Evolutionary conservation across 2,329 filamentous ascomycete species (phyloP), one percentile per base, ranked within the genome.

Genomic region (Metarhizium robertsii): DNA sequence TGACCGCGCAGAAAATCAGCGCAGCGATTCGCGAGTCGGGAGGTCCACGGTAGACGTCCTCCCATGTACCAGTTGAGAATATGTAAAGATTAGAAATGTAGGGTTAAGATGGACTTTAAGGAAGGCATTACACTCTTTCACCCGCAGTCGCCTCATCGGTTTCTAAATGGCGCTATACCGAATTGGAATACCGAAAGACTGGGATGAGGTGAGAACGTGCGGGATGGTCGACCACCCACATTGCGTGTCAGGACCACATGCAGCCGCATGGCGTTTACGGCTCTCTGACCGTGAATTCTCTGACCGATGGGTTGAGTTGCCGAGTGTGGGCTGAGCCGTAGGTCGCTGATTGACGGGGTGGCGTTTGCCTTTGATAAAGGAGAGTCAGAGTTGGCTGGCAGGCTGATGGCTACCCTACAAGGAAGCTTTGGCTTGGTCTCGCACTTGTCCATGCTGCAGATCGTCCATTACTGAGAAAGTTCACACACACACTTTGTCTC

Each of bases 131-230:
- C 42, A 45, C 18, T 6, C 42, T 45, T 20, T 20, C 16, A 45
- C 42, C n/a, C 42, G 45, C 45, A 29, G 45, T 30, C 47, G 55
- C 47, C 55, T 56, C 48, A 47, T 29, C 11, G 51, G 18, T 40
- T 52, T 48, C 6, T 18, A 6, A 43, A 6, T 18, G n/a, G 48
- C 56, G 55, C 57, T 58, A 57, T 42, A 4, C 57, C 57, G 29
- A 34, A 57, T 53, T 32, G 29, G 55, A 55, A 55, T 42, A 58
- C 57, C 57, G 55, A 57, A 53, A 20, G 46, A 53, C 50, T 30
- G 47, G 55, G 46, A 42, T 50, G 16, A 10, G 25, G 10, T 30
- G 45, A 25, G 25, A 25, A 25, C 25, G 3, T 25, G 25, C 25
- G 25, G 25, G 25, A 25, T 25, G 11, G 7, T 48, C 20, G 40